phyloP scores from a whole-genome alignment of 139 green algal genomes.

The Coelastrella sp. region DNA sequence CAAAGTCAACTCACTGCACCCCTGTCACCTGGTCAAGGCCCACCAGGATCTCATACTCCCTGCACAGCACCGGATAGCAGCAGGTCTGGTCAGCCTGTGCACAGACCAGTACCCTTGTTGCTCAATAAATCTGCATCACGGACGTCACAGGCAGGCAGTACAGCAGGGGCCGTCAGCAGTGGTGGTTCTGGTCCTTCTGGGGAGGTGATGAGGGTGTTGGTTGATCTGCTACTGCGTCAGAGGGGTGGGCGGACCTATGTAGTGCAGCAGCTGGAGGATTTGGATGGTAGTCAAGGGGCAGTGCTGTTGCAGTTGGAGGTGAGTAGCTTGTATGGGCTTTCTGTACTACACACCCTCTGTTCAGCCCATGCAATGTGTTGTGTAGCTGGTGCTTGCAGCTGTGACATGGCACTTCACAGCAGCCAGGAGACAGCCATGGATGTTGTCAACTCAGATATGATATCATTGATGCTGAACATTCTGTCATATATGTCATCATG shows the following conservation, averaged over 20 bases:
- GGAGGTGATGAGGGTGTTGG: slow-evolving; percentile 1
- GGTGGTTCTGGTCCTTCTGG: no score
- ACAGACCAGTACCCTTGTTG: background rate
- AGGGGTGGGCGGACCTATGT: slow-evolving; percentile 20
- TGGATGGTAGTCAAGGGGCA: slow-evolving; percentile 4
- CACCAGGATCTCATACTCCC: no score
- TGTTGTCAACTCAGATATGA: no score
- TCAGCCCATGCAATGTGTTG: no score
- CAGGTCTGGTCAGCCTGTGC: background rate
- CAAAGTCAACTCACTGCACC: no score
- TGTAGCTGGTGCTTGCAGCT: no score
- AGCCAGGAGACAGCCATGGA: no score
- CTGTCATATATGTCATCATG: no score
- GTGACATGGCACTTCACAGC: no score
- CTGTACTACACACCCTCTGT: no score
- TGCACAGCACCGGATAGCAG: background rate
- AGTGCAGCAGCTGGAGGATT: slow-evolving; percentile 28
- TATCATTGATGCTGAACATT: no score
- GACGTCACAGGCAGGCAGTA: background rate
- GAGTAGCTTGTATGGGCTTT: background rate
- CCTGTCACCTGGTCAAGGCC: no score
- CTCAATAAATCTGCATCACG: background rate
- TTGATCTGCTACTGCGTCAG: slow-evolving; percentile 34
- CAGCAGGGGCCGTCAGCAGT: background rate
- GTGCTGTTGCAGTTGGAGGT: slow-evolving; percentile 26